A percentile compares a stretch with the other conserved stretches of the same genome.
Evolutionary conservation across 345 rosid species (phyloP).

Genomic region (Ceriops decandra): DNA sequence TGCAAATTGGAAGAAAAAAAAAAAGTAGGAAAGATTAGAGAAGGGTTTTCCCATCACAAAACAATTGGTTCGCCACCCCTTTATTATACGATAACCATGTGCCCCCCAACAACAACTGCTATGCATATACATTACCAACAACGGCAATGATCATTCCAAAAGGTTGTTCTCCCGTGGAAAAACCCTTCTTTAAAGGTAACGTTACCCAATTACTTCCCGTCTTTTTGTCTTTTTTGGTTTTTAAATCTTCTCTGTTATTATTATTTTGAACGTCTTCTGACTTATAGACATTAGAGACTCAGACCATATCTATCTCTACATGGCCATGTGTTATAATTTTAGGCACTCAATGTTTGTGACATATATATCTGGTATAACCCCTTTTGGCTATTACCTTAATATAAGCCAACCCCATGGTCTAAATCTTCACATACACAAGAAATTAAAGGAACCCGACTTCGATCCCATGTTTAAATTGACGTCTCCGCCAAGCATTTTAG

Average conservation of each 20-base stretch:
- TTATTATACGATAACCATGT: neutral
- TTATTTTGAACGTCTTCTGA: neutral
- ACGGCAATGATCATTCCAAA: neutral
- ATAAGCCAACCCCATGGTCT: neutral
- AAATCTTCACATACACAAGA: neutral
- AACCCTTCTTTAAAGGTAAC: neutral
- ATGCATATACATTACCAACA: neutral
- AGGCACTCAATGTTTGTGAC: too few species aligned
- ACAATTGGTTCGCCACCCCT: too few species aligned
- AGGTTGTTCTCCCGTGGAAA: neutral
- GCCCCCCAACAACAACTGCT: neutral
- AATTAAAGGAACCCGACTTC: neutral
- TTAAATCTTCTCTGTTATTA: neutral
- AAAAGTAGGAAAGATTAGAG: too few species aligned
- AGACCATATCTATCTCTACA: too few species aligned
- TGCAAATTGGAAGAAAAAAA: too few species aligned
- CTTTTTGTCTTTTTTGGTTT: neutral
- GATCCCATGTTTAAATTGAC: neutral
- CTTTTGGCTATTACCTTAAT: neutral
- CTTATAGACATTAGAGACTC: too few species aligned
- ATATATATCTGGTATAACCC: neutral
- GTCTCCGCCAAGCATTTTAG: neutral
- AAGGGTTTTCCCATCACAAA: too few species aligned
- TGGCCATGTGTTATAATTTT: too few species aligned
- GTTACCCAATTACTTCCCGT: neutral